Percentiles rank a stretch among this genome's conserved stretches.
Evolutionary conservation across 192 early-diverging fungal species (phyloP).

Genomic region (Backusella liffmaniae): DNA sequence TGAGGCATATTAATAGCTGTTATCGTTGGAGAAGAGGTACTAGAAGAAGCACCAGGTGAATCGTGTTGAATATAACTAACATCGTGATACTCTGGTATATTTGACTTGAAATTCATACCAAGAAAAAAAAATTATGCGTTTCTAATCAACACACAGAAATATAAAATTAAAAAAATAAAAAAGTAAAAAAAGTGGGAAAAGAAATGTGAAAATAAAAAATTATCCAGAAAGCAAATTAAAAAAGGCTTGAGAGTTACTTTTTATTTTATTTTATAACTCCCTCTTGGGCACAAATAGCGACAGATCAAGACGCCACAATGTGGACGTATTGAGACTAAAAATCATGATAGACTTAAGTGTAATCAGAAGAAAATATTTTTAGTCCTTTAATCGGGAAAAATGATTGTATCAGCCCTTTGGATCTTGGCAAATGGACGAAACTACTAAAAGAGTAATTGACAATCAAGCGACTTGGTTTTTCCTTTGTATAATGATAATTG

Average conservation of each 20-base stretch:
- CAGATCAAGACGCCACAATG: slow-evolving; percentile 7
- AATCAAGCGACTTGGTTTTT: not conserved
- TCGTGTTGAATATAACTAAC: not conserved
- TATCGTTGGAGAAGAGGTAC: not conserved
- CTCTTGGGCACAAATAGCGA: not conserved
- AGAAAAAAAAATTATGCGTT: not conserved
- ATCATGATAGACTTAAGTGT: not conserved
- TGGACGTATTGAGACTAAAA: slow-evolving; percentile 7
- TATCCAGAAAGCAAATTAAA: slow-evolving; percentile 4
- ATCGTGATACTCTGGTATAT: slow-evolving; percentile 1
- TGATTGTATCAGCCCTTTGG: not conserved
- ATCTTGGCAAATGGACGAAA: not conserved
- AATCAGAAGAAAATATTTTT: not conserved
- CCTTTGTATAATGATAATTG: not conserved
- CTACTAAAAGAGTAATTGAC: not conserved
- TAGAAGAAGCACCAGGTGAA: not conserved
- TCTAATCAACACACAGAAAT: not conserved
- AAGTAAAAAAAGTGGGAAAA: not conserved
- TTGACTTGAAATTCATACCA: not conserved
- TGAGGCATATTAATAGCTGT: not conserved
- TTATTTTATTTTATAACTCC: slow-evolving; percentile 9
- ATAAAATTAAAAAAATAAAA: not conserved
- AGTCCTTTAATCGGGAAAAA: not conserved
- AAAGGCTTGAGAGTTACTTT: not conserved
- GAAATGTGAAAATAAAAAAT: slow-evolving; percentile 4